Conservation (phyloP, 768 basidiomycete genomes). For the Agrocybe pediades region DNA sequence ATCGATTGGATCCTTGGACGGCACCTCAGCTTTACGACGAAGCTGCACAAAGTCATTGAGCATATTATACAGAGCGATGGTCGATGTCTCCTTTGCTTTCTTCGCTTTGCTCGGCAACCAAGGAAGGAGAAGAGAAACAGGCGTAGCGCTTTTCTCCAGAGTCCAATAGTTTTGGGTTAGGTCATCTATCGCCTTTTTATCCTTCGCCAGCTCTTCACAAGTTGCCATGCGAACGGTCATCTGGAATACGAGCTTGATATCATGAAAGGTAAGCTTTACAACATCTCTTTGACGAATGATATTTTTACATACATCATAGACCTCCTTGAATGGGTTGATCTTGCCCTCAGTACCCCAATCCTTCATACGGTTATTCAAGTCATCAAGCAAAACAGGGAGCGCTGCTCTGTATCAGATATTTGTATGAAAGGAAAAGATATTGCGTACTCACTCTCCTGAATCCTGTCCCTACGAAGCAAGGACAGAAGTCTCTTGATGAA, state of each 20-base stretch:
- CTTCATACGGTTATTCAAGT: slow-evolving; percentile 22
- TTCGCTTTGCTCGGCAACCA: slow-evolving; percentile 35
- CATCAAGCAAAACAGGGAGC: slow-evolving; percentile 20
- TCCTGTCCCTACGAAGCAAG: neutral
- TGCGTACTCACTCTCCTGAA: neutral
- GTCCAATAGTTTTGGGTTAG: slow-evolving; percentile 27
- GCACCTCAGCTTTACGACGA: slow-evolving; percentile 23
- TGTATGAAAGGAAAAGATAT: neutral
- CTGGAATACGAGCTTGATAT: slow-evolving; percentile 33
- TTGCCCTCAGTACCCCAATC: slow-evolving; percentile 25
- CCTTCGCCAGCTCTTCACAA: slow-evolving; percentile 32
- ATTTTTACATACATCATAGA: slow-evolving; percentile 26
- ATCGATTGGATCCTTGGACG: slow-evolving; percentile 34
- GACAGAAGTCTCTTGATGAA: slow-evolving; percentile 22
- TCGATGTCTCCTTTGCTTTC: slow-evolving; percentile 28
- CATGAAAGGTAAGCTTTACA: neutral
- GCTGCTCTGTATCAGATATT: neutral
- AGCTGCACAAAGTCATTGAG: slow-evolving; percentile 28
- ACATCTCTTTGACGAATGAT: neutral
- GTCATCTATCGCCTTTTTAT: slow-evolving; percentile 17
- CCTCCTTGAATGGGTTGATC: slow-evolving; percentile 29
- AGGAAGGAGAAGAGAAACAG: slow-evolving; percentile 30
- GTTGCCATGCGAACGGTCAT: slow-evolving; percentile 37
- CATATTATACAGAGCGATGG: slow-evolving; percentile 27
- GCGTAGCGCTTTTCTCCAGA: slow-evolving; percentile 37